Conservation (phyloP, 2,329 filamentous ascomycete species). For the Xylariaceae sp. region DNA sequence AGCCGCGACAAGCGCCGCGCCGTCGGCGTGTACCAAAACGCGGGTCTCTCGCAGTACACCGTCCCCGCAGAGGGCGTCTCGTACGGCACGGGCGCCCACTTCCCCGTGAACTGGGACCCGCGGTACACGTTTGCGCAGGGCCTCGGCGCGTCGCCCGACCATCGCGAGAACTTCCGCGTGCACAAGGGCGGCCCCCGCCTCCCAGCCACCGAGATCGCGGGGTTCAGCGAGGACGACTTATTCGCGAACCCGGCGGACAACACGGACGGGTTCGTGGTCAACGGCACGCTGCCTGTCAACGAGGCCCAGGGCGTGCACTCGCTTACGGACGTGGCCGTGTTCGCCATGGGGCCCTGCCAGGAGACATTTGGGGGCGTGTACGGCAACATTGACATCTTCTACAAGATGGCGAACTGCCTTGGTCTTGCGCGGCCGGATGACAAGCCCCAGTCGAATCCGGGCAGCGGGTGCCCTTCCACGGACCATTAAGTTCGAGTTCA, state of each 20-base stretch:
- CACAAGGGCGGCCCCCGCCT: conserved; percentile 65
- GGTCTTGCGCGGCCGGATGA: conserved; percentile 53
- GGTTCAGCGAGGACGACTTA: conserved; percentile 58
- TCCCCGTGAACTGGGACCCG: conserved; percentile 85
- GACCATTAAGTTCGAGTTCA: no score
- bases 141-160: conserved; percentile 73
- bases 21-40: conserved; percentile 74
- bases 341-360: conserved; percentile 79
- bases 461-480: no score
- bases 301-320: conserved; percentile 76
- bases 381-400: conserved; percentile 75
- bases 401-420: conserved; percentile 72
- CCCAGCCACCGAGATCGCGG: conserved; percentile 62
- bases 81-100: conserved; percentile 76
- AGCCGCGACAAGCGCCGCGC: conserved; percentile 78
- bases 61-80: conserved; percentile 61
- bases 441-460: background rate
- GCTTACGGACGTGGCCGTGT: conserved; percentile 79
- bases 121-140: conserved; percentile 81
- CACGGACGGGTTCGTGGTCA: conserved; percentile 71
- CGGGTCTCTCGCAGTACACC: conserved; percentile 78
- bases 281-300: conserved; percentile 72
- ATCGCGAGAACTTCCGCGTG: conserved; percentile 76
- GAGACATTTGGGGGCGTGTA: conserved; percentile 76
- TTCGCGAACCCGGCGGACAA: conserved; percentile 73